Evolutionary conservation across 495 filamentous ascomycete species (phyloP).

Genomic region (Copromyces sp.): DNA sequence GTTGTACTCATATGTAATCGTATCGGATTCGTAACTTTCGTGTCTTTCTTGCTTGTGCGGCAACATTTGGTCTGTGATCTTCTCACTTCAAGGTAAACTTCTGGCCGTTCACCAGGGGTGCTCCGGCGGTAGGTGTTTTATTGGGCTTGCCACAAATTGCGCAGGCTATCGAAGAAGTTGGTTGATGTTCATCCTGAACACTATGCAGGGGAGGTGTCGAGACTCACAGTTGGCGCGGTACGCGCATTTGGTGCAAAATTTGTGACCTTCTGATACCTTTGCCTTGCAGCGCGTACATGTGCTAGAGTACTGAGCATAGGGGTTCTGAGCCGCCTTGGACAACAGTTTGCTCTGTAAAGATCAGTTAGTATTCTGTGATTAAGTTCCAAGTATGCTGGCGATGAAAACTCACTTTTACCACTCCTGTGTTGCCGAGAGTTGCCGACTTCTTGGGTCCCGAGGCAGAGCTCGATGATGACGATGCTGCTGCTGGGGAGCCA

Average conservation of each 20-base stretch:
- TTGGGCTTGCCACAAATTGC: slow-evolving; percentile 56
- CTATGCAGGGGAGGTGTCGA: neutral
- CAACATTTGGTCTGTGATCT: neutral
- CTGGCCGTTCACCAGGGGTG: slow-evolving; percentile 49
- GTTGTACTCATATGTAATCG: neutral
- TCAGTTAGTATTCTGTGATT: neutral
- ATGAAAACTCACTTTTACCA: slow-evolving; percentile 38
- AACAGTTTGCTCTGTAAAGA: slow-evolving; percentile 52
- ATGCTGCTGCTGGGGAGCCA: slow-evolving; percentile 41
- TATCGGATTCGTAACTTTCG: neutral
- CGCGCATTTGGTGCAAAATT: slow-evolving; percentile 55
- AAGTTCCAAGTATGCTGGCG: neutral
- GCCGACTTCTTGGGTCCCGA: slow-evolving; percentile 33
- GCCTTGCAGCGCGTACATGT: slow-evolving; percentile 53
- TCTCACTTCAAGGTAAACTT: slow-evolving; percentile 55
- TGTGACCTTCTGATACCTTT: slow-evolving; percentile 52
- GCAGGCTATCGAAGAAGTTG: slow-evolving; percentile 39
- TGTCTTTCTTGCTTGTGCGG: neutral
- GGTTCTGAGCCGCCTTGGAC: slow-evolving; percentile 57
- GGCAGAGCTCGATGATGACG: slow-evolving; percentile 25
- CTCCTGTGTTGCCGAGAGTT: slow-evolving; percentile 45
- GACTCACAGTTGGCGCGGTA: slow-evolving; percentile 52
- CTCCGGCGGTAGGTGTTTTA: slow-evolving; percentile 38
- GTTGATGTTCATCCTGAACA: neutral
- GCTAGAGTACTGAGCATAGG: slow-evolving; percentile 55